Conservation (phyloP, 768 basidiomycete genomes). For the Phylloporus arenicola region DNA sequence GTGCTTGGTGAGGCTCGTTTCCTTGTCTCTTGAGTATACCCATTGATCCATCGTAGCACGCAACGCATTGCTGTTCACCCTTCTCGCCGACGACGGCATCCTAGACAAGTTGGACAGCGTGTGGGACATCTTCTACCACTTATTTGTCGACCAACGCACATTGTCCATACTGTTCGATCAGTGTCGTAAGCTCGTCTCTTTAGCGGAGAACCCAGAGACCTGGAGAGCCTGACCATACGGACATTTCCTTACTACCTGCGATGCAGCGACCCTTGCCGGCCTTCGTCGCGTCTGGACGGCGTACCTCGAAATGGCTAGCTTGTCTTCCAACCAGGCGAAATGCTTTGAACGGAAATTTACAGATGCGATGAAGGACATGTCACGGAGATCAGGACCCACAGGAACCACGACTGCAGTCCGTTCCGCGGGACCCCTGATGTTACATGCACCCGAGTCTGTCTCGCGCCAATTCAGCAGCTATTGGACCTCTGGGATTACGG, state of each 20-base stretch:
- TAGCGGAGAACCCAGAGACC: constrained; percentile 11
- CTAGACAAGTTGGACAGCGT: constrained; percentile 9
- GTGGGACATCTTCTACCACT: constrained; percentile 27
- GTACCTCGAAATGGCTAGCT: constrained; percentile 10
- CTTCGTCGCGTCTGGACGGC: constrained; percentile 19
- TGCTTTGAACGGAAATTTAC: constrained; percentile 8
- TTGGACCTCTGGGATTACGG: constrained; percentile 20
- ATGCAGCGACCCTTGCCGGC: constrained; percentile 14
- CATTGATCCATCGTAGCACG: constrained; percentile 16
- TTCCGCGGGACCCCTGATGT: constrained; percentile 24
- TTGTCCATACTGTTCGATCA: constrained; percentile 18
- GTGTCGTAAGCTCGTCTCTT: constrained; percentile 22
- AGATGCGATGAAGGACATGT: constrained; percentile 9
- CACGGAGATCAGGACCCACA: neutral
- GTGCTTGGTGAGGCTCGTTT: constrained; percentile 17
- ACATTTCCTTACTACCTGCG: constrained; percentile 19
- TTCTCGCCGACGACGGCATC: constrained; percentile 19
- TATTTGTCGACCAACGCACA: constrained; percentile 15
- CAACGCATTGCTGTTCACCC: constrained; percentile 23
- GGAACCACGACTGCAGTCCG: constrained; percentile 14
- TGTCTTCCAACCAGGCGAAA: constrained; percentile 5
- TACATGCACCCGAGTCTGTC: neutral
- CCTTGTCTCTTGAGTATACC: neutral
- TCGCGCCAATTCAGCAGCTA: constrained; percentile 17
- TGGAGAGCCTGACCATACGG: constrained; percentile 26